Base-by-base conservation (phyloP, 192 early-diverging fungal species). In the Podila epigama region DNA sequence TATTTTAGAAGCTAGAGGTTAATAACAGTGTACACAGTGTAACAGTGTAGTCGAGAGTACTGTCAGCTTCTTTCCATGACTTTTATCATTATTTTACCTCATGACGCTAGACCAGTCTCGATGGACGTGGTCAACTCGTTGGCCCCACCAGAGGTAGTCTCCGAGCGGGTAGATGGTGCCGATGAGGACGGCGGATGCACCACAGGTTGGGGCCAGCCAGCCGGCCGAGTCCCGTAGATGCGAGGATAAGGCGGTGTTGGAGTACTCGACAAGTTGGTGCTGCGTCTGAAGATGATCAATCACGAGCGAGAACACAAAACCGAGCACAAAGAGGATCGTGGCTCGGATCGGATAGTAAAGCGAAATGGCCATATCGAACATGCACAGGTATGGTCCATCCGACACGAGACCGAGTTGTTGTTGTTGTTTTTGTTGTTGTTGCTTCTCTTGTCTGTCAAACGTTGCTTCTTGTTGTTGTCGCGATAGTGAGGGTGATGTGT, bases 131-230 rank as follows among this genome's bases (percentile, higher is more conserved):
- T 51, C 70, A 41, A 84, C 81, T 32, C 63, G 83, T 51, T 40
- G 63, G 10, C 81, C 68, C 68, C 69, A 70, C 63, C 82, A 80
- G 54, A 68, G 55, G 54, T 81, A 81, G 68, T 90, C 89, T 27
- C 83, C 75, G 28, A 86, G 58, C 27, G 89, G 88, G 69, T 87
- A 89, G 52, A 88, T 55, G 7, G 89, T 85, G 41, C 89, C 89
- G 44, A 90, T 81, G 44, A 90, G 66, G 18, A 69, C 69, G 8
- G 84, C 90, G 6, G 86, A 70, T 28, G 83, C 69, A 16, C 90
- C 90, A 44, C 90, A 91, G 28, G 70, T 84, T 8, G 87, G 75
- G 22, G 88, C 85, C 15, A 92, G 56, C 90, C 90, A 92, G 6
- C 81, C 78, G 18, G 89, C 86, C 5, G 84, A 85, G 40, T 80